Conservation (phyloP, 2,329 filamentous ascomycete species). For the Aspergillus puulaauensis region DNA sequence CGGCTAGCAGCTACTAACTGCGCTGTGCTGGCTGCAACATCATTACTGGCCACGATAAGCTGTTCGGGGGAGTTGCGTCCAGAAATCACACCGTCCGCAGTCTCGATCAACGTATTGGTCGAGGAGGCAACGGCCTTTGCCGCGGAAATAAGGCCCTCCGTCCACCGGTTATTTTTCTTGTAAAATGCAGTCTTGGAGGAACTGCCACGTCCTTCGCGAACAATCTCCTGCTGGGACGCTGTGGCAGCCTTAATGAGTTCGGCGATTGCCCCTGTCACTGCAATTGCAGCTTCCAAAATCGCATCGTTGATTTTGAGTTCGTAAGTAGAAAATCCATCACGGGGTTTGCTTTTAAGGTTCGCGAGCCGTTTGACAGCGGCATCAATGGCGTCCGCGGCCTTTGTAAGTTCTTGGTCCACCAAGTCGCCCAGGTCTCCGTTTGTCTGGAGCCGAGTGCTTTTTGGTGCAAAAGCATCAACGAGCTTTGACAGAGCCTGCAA, state of each 20-base stretch:
- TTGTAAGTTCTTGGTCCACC: slow-evolving; percentile 86
- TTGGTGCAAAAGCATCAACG: slow-evolving; percentile 86
- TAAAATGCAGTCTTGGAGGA: slow-evolving; percentile 92
- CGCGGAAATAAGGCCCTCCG: slow-evolving; percentile 92
- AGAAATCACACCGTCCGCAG: slow-evolving; percentile 90
- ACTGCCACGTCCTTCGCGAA: slow-evolving; percentile 83
- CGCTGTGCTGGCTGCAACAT: slow-evolving; percentile 92
- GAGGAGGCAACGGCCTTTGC: slow-evolving; percentile 93
- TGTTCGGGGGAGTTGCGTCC: slow-evolving; percentile 93
- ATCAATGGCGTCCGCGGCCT: slow-evolving; percentile 92
- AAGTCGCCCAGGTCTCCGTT: slow-evolving; percentile 87
- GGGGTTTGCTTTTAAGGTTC: slow-evolving; percentile 94
- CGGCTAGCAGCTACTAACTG: slow-evolving; percentile 93
- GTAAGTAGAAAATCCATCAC: slow-evolving; percentile 92
- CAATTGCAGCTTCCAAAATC: slow-evolving; percentile 88
- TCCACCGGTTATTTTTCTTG: slow-evolving; percentile 99
- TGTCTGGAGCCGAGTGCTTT: slow-evolving; percentile 74
- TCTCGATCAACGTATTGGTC: slow-evolving; percentile 96
- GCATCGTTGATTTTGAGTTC: slow-evolving; percentile 94
- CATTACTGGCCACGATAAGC: slow-evolving; percentile 95
- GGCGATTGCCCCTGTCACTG: slow-evolving; percentile 90
- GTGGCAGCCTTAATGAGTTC: slow-evolving; percentile 94
- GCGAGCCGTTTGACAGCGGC: slow-evolving; percentile 85
- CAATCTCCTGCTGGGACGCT: slow-evolving; percentile 91
- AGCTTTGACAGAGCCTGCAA: slow-evolving; percentile 91